These are phyloP conservation scores for Drechslerella coelobrocha DNA, from an alignment of 2,329 filamentous ascomycete species.

Conservation along the genomic window DNA sequence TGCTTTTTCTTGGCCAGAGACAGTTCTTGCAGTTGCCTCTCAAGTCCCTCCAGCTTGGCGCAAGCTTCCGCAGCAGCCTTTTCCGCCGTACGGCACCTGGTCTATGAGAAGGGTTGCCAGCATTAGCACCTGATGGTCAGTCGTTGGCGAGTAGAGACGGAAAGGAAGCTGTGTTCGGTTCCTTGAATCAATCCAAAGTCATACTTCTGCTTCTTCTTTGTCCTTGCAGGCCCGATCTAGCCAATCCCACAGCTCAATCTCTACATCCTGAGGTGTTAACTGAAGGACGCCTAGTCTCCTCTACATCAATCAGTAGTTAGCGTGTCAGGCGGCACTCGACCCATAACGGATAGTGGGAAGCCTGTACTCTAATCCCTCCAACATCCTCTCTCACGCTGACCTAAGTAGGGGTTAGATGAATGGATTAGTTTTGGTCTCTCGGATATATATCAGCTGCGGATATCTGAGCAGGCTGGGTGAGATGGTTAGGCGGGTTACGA, in stretches of 20 bases:
- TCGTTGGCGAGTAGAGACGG: too few species aligned
- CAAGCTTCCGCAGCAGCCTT: constrained; percentile 18
- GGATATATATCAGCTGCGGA: background rate
- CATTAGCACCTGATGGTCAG: too few species aligned
- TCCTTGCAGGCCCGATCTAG: constrained; percentile 35
- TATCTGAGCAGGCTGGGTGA: background rate
- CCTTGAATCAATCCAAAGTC: too few species aligned
- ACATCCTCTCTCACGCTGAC: constrained; percentile 43
- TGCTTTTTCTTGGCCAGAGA: constrained; percentile 40
- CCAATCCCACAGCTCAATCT: constrained; percentile 49
- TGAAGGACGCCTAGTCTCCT: constrained; percentile 31
- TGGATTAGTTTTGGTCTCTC: too few species aligned
- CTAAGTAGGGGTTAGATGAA: too few species aligned
- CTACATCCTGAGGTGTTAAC: constrained; percentile 36
- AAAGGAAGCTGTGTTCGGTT: too few species aligned
- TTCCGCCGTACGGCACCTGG: constrained; percentile 15
- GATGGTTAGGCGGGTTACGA: background rate
- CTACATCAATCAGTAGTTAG: constrained; percentile 4
- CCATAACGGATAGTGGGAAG: background rate
- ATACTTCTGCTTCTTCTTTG: constrained; percentile 34
- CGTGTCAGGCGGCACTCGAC: background rate
- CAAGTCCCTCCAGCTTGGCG: constrained; percentile 33
- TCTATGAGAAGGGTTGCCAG: background rate
- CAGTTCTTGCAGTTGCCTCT: constrained; percentile 31
- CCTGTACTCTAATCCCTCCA: constrained; percentile 32